Percentiles rank a stretch among this genome's conserved stretches.
Evolutionary conservation across 164 flowering plant species (phyloP).

Genomic region (Cinnamomum chago): DNA sequence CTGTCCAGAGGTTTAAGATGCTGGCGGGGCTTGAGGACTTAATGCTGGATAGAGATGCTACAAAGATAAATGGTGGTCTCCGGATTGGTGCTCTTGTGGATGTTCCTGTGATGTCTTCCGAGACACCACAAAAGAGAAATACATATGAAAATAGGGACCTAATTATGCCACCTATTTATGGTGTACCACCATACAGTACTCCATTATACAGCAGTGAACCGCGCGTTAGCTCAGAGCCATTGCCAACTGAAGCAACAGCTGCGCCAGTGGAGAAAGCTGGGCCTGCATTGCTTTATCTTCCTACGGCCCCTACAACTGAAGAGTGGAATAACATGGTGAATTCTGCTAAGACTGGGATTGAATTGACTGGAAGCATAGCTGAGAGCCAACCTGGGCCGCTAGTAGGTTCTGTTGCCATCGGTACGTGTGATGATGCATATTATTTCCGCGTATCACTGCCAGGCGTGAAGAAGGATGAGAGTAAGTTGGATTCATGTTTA

Average conservation of each 20-base stretch:
- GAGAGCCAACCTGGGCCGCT: constrained; percentile 46
- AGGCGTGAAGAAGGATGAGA: constrained; percentile 61
- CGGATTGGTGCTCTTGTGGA: neutral
- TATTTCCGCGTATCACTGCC: constrained; percentile 69
- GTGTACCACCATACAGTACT: too few relatives aligned
- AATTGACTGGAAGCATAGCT: constrained; percentile 60
- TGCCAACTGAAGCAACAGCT: neutral
- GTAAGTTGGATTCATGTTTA: constrained; percentile 37
- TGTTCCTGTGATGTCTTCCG: neutral
- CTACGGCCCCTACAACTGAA: constrained; percentile 38
- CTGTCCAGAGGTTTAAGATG: constrained; percentile 48
- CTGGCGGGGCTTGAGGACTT: constrained; percentile 33
- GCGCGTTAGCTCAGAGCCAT: too few relatives aligned
- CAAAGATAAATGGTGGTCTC: constrained; percentile 11
- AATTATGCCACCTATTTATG: too few relatives aligned
- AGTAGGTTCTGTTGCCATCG: constrained; percentile 61
- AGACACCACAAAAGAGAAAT: too few relatives aligned
- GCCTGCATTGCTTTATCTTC: constrained; percentile 46
- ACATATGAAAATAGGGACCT: too few relatives aligned
- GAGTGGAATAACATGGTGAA: constrained; percentile 40
- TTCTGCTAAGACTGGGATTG: constrained; percentile 38
- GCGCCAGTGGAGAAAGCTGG: neutral
- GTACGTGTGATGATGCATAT: constrained; percentile 55
- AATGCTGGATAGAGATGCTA: constrained; percentile 24
- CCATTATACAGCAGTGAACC: too few relatives aligned